phyloP scores from a whole-genome alignment of 257 asterid species.

The Capsicum pubescens region DNA sequence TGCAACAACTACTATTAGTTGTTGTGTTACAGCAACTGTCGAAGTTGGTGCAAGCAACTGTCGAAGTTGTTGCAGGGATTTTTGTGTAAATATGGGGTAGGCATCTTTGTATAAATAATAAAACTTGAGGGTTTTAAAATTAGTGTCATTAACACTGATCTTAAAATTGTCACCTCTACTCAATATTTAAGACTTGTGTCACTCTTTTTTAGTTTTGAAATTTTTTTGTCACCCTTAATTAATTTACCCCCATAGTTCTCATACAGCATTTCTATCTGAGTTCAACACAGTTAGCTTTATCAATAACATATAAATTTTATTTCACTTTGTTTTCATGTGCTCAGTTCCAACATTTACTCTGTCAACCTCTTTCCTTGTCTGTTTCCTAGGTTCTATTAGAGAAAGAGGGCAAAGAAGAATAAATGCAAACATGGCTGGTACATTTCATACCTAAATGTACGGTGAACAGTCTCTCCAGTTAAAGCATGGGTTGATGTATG shows the following conservation, averaged over 20 bases:
- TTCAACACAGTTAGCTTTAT: neutral
- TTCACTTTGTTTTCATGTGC: neutral
- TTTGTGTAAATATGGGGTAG: too few species aligned
- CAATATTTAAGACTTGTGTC: too few species aligned
- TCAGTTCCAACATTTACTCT: neutral
- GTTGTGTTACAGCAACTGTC: too few species aligned
- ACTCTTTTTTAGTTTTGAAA: too few species aligned
- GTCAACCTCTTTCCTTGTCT: neutral
- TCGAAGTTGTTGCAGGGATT: too few species aligned
- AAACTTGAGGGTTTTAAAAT: too few species aligned
- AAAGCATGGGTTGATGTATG: slow-evolving; percentile 63
- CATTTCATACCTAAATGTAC: slow-evolving; percentile 72
- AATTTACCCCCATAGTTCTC: neutral
- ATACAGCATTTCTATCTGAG: neutral
- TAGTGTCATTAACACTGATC: too few species aligned
- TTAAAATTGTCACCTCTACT: too few species aligned
- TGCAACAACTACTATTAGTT: too few species aligned
- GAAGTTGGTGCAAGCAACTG: too few species aligned
- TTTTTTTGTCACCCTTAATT: too few species aligned
- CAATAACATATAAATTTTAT: neutral
- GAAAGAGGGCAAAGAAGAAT: neutral
- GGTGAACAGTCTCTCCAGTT: slow-evolving; percentile 62
- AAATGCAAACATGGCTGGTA: slow-evolving; percentile 15
- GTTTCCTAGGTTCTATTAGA: neutral
- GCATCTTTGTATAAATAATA: too few species aligned